A percentile compares a stretch with the other conserved stretches of the same genome.
phyloP scores from a whole-genome alignment of 1,284 basidiomycete genomes.

The Retiboletus flavoniger region DNA sequence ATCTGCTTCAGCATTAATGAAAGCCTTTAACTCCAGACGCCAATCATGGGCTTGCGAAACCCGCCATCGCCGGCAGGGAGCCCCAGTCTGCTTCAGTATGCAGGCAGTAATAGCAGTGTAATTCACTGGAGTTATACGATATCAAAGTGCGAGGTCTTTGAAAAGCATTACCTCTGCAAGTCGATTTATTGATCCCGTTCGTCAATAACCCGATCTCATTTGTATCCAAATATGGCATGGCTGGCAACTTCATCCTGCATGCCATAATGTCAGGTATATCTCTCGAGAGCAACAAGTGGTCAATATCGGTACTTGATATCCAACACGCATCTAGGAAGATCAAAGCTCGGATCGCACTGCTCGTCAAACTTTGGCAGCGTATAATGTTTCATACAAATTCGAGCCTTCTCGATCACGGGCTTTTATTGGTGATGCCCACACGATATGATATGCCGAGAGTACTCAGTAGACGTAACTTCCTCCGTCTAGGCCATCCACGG shows the following conservation, averaged over 20 bases:
- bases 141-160: background rate
- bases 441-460: background rate
- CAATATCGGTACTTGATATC: background rate
- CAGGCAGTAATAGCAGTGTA: background rate
- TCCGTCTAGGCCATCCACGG: background rate
- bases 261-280: background rate
- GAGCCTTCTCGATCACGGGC: background rate
- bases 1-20: background rate
- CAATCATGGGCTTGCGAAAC: background rate
- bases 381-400: background rate
- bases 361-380: background rate
- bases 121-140: no score
- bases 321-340: background rate
- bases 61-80: background rate
- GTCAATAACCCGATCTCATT: background rate
- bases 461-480: background rate
- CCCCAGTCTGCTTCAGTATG: background rate
- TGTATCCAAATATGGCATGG: background rate
- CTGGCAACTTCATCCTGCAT: background rate
- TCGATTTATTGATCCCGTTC: background rate
- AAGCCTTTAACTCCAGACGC: background rate
- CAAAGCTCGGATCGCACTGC: background rate
- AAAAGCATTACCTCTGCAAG: background rate
- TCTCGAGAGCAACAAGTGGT: background rate
- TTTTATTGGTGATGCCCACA: background rate